These are phyloP conservation scores for Irpex rosettiformis DNA, from an alignment of 1,284 basidiomycete genomes.

Conservation along the genomic window DNA sequence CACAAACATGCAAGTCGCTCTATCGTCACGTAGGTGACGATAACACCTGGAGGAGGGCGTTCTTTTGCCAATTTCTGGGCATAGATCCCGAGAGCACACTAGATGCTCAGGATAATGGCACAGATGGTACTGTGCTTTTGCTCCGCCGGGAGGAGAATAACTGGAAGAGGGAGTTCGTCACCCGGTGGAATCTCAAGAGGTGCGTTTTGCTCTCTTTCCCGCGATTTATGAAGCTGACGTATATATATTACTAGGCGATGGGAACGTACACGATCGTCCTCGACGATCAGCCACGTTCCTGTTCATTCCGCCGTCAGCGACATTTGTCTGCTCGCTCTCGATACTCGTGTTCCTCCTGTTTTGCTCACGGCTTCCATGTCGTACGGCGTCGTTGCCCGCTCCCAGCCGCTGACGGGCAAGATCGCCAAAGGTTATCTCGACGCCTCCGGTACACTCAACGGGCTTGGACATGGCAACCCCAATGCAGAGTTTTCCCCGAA, in stretches of 20 bases:
- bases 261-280: constrained; percentile 55
- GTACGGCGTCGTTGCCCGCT: constrained; percentile 75
- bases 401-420: constrained; percentile 67
- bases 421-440: constrained; percentile 73
- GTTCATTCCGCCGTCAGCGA: constrained; percentile 50
- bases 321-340: constrained; percentile 56
- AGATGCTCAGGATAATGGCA: constrained; percentile 18
- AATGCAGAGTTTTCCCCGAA: constrained; percentile 76
- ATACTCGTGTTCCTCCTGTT: constrained; percentile 17
- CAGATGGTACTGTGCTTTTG: constrained; percentile 35
- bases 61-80: constrained; percentile 65
- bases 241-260: too few species aligned
- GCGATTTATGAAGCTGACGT: too few species aligned
- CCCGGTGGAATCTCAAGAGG: constrained; percentile 51
- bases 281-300: constrained; percentile 60
- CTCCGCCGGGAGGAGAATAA: constrained; percentile 53
- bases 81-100: constrained; percentile 60
- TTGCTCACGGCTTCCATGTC: constrained; percentile 66
- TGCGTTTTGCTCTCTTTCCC: constrained; percentile 31
- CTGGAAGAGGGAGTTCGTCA: constrained; percentile 69
- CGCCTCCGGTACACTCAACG: constrained; percentile 54
- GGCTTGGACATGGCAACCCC: constrained; percentile 70
- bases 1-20: constrained; percentile 52
- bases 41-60: constrained; percentile 83
- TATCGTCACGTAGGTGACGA: constrained; percentile 72